These are phyloP conservation scores for Thozetella sp. DNA, from an alignment of 495 filamentous ascomycete genomes.

Conservation along the genomic window DNA sequence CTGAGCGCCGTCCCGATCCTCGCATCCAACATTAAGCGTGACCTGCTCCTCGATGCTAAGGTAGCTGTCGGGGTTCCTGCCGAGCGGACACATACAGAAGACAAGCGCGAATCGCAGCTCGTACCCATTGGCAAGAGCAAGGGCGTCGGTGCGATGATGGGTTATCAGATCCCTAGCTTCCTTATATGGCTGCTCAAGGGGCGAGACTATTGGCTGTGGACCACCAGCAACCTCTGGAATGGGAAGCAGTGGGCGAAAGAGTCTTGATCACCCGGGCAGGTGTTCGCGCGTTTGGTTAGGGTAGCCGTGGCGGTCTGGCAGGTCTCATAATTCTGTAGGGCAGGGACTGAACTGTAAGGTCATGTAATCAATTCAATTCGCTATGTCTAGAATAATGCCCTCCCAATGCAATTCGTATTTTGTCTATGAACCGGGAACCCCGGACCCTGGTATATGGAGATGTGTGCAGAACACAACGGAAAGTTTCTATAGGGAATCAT, in stretches of 20 bases:
- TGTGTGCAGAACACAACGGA: no score
- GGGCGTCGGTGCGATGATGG: constrained; percentile 58
- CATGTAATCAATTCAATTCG: no score
- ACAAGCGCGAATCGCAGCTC: constrained; percentile 47
- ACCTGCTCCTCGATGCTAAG: constrained; percentile 23
- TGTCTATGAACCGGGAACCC: no score
- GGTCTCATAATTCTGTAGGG: no score
- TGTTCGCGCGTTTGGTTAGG: no score
- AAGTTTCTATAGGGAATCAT: no score
- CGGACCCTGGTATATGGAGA: no score
- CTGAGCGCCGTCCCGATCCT: constrained; percentile 27
- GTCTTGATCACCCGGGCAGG: no score
- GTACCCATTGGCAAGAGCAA: constrained; percentile 52
- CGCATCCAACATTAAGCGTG: constrained; percentile 27
- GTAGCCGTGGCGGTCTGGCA: no score
- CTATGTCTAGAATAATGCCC: no score
- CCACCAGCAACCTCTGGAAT: constrained; percentile 46
- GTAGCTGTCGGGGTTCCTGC: constrained; percentile 20
- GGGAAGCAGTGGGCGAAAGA: constrained; percentile 57
- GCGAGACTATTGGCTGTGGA: constrained; percentile 60
- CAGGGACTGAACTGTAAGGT: no score
- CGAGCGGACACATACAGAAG: constrained; percentile 31
- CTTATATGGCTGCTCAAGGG: constrained; percentile 64
- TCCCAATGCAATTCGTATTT: no score
- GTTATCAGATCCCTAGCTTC: constrained; percentile 53